Conservation (phyloP, 2,329 filamentous ascomycete species). For the Pseudogymnoascus sp. region DNA sequence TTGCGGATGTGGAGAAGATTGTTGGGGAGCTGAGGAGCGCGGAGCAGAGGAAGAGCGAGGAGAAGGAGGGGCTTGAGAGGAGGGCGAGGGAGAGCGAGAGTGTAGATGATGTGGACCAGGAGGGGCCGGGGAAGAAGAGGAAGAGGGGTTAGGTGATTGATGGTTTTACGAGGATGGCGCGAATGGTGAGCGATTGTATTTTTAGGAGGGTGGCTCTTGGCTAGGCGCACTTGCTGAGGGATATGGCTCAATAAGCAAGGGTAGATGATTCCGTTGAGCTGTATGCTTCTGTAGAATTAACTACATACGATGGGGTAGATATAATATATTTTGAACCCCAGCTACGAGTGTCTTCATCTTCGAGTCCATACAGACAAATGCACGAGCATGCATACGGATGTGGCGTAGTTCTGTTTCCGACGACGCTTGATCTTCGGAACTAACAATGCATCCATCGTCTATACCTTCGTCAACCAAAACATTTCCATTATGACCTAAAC, state of each 20-base stretch:
- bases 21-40: slow-evolving; percentile 25
- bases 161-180: neutral
- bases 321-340: neutral
- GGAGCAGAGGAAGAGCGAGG: slow-evolving; percentile 26
- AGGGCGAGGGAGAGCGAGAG: slow-evolving; percentile 18
- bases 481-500: neutral
- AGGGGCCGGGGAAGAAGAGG: neutral
- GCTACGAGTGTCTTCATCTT: neutral
- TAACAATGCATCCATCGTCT: neutral
- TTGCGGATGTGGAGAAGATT: slow-evolving; percentile 66
- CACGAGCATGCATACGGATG: neutral
- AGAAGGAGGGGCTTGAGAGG: slow-evolving; percentile 20
- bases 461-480: neutral
- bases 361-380: neutral
- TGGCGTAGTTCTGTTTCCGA: neutral
- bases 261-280: neutral
- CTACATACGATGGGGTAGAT: neutral
- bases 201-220: neutral
- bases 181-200: neutral
- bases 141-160: neutral
- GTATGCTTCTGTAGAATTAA: neutral
- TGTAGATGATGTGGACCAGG: neutral
- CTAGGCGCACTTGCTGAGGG: neutral
- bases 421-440: neutral
- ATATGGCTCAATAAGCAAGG: slow-evolving; percentile 3